phyloP scores from a whole-genome alignment of 2,329 filamentous ascomycete genomes.

The Harringtonia aguacate region DNA sequence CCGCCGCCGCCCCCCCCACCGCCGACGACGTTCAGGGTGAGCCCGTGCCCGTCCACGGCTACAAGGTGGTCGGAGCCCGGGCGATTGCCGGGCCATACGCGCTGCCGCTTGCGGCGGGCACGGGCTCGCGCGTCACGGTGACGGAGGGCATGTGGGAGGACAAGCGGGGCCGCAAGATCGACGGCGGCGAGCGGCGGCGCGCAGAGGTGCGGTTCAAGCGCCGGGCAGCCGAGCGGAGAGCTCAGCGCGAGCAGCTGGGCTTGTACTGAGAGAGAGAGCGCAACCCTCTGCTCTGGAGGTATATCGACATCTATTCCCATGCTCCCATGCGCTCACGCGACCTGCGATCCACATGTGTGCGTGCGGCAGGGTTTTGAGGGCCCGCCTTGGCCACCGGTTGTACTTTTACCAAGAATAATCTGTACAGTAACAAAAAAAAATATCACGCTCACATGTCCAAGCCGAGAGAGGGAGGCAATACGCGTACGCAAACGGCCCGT shows the following conservation, averaged over 20 bases:
- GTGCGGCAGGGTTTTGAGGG: too few relatives aligned
- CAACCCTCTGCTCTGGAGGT: too few relatives aligned
- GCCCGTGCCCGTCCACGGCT: constrained; percentile 43
- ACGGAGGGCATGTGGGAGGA: constrained; percentile 92
- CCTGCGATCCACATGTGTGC: too few relatives aligned
- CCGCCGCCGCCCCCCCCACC: background rate
- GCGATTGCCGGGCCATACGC: constrained; percentile 69
- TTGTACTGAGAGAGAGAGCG: background rate
- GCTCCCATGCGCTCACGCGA: too few relatives aligned
- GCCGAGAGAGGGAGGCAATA: too few relatives aligned
- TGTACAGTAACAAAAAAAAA: too few relatives aligned
- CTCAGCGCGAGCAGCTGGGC: constrained; percentile 31
- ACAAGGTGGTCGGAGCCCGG: constrained; percentile 56
- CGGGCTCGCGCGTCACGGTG: constrained; percentile 55
- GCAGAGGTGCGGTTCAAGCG: constrained; percentile 82
- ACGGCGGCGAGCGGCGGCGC: constrained; percentile 86
- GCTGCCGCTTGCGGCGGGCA: constrained; percentile 53
- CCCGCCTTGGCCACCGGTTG: too few relatives aligned
- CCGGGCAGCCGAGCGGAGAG: constrained; percentile 67
- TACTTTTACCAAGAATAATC: too few relatives aligned
- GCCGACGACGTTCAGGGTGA: background rate
- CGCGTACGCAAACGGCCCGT: too few relatives aligned
- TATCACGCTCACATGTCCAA: too few relatives aligned
- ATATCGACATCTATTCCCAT: background rate
- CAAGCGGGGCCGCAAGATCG: constrained; percentile 77